phyloP scores from a whole-genome alignment of 257 asterid genomes.

The Hygrophila difformis region DNA sequence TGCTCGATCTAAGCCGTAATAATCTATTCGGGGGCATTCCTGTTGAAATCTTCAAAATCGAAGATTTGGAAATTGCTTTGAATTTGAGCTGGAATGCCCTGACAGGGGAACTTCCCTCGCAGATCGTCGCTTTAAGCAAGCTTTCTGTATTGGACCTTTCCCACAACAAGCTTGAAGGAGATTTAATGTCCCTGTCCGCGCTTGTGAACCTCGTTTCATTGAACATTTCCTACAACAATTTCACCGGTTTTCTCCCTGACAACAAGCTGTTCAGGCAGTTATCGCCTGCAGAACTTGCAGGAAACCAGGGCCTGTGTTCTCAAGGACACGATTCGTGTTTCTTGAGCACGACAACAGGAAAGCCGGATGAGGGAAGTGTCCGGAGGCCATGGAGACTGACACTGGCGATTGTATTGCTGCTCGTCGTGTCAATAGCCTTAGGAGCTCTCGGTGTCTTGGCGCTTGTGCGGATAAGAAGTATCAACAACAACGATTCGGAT shows the following conservation, averaged over 20 bases:
- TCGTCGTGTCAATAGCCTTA: slow-evolving; percentile 32
- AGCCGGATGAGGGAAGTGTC: slow-evolving; percentile 8
- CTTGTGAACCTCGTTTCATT: slow-evolving; percentile 58
- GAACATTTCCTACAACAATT: slow-evolving; percentile 58
- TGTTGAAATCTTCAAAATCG: slow-evolving; percentile 39
- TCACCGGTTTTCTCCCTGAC: slow-evolving; percentile 69
- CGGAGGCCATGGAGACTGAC: slow-evolving; percentile 45
- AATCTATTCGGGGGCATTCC: slow-evolving; percentile 52
- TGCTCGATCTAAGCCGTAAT: slow-evolving; percentile 60
- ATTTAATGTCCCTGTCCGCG: slow-evolving; percentile 42
- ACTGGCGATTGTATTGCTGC: slow-evolving; percentile 39
- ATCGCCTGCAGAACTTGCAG: slow-evolving; percentile 43
- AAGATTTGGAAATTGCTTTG: slow-evolving; percentile 58
- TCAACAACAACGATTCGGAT: slow-evolving; percentile 37
- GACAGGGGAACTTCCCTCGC: slow-evolving; percentile 56
- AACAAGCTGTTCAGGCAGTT: slow-evolving; percentile 65
- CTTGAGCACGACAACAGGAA: slow-evolving; percentile 26
- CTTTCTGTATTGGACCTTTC: slow-evolving; percentile 60
- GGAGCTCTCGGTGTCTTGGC: slow-evolving; percentile 51
- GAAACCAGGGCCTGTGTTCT: slow-evolving; percentile 51
- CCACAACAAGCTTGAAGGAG: slow-evolving; percentile 63
- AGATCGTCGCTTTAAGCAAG: slow-evolving; percentile 42
- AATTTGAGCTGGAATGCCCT: slow-evolving; percentile 66
- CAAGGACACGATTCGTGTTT: slow-evolving; percentile 54
- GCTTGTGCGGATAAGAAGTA: slow-evolving; percentile 33